A percentile compares a stretch with the other conserved stretches of the same genome.
These are phyloP conservation scores for Jimgerdemannia flammicorona DNA, from an alignment of 192 early-diverging fungal species.

Conservation along the genomic window DNA sequence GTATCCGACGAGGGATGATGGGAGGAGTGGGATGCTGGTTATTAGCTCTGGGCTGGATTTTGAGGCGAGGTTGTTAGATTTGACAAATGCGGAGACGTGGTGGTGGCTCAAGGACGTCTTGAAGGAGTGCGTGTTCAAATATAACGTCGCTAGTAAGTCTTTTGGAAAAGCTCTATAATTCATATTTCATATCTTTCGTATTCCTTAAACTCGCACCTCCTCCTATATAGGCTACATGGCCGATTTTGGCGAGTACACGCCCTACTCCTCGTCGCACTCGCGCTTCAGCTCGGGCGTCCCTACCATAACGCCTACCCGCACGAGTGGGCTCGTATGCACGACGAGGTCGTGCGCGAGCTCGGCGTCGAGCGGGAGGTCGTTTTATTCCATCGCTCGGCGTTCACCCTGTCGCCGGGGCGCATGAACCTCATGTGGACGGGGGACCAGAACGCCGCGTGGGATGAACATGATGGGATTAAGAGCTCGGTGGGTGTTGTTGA, in stretches of 20 bases:
- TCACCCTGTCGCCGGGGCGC: conserved; percentile 30
- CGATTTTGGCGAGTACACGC: conserved; percentile 36
- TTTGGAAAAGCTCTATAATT: conserved; percentile 14
- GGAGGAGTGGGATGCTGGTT: background rate
- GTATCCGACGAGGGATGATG: background rate
- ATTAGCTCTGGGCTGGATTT: conserved; percentile 21
- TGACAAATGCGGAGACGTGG: conserved; percentile 31
- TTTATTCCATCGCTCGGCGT: conserved; percentile 27
- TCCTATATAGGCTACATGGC: conserved; percentile 23
- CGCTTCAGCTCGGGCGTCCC: conserved; percentile 15
- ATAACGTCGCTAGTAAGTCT: no score
- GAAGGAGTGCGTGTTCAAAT: no score
- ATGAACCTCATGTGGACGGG: conserved; percentile 37
- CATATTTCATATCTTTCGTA: background rate
- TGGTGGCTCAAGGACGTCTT: conserved; percentile 32
- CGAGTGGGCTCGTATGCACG: no score
- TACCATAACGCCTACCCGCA: conserved; percentile 39
- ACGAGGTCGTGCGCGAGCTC: no score
- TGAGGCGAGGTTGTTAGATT: conserved; percentile 30
- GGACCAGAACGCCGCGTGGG: conserved; percentile 39
- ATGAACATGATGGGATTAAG: conserved; percentile 37
- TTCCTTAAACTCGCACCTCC: background rate
- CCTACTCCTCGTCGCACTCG: conserved; percentile 8
- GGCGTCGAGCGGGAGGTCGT: conserved; percentile 34
- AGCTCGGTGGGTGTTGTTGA: conserved; percentile 32